These are phyloP conservation scores for Solanum stenotomum DNA, from an alignment of 257 asterid species.

Conservation along the genomic window DNA sequence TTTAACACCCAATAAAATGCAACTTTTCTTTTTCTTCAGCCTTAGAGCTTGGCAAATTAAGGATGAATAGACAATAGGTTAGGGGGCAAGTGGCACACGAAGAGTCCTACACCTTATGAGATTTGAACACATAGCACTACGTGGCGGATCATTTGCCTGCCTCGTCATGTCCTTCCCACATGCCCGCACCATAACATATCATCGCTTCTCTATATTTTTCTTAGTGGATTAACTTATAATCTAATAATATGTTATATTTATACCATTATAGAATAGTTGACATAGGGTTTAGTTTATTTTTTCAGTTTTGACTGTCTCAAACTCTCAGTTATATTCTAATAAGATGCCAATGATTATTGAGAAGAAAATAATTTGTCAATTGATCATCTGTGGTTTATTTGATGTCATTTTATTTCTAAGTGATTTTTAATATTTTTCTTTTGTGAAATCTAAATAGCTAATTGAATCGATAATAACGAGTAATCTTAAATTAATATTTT, in stretches of 20 bases:
- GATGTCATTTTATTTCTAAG: too few relatives aligned
- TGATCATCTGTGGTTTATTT: too few relatives aligned
- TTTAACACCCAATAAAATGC: background rate
- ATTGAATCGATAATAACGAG: too few relatives aligned
- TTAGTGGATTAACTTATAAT: too few relatives aligned
- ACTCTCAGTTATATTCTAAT: too few relatives aligned
- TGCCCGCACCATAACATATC: background rate
- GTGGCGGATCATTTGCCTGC: background rate
- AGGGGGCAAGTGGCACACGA: background rate
- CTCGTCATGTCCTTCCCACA: background rate
- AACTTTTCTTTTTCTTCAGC: background rate
- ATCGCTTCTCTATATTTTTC: background rate
- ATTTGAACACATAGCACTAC: background rate
- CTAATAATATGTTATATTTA: too few relatives aligned
- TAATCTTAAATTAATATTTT: rapidly evolving
- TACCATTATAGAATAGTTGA: too few relatives aligned
- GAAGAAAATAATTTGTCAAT: too few relatives aligned
- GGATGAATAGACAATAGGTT: background rate
- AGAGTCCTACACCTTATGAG: background rate
- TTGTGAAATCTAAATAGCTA: too few relatives aligned
- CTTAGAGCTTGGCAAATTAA: background rate
- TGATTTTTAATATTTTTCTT: too few relatives aligned
- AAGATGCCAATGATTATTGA: background rate
- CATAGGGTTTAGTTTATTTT: too few relatives aligned
- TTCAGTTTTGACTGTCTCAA: rapidly evolving